Evolutionary conservation across 495 filamentous ascomycete species (phyloP), one percentile per base, ranked within the genome.

Genomic region (Neurospora sp.): DNA sequence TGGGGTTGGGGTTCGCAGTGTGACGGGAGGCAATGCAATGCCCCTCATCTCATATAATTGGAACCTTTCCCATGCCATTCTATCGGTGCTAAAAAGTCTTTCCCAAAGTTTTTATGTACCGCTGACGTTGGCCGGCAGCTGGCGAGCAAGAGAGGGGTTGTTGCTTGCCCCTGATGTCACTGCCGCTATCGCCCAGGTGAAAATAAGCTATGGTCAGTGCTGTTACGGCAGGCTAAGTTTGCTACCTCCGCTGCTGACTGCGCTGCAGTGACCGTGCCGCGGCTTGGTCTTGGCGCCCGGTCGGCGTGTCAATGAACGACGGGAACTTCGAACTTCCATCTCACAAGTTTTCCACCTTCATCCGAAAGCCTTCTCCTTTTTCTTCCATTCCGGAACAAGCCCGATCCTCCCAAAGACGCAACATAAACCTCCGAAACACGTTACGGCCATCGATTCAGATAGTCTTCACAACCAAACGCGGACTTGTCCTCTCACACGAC

Each of bases 141-240:
- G 45, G 45, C 45, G n/a, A 53, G 45, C 45, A 53, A 53, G 20
- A 53, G 45, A 53, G 20, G 45, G 45, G 45, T 53, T 22, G 45
- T 31, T 31, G 27, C 27, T 31, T 31, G 27, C 27, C 27, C 45
- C 6, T 53, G 45, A 53, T 53, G 22, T 18, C 47, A 27, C 7
- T 31, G 47, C 47, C 10, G 22, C 47, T 31, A 8, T 61, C 22
- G 22, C 10, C 22, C 47, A 39, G 68, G 12, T 35, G 40, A 68
- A 70, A 76, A 75, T 78, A 78, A 78, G 78, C 35, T 73, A 53
- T 80, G 77, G 79, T 79, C 79, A 72, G 75, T 80, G 79, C 78
- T 61, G 53, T 35, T 18, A 61, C 27, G 53, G 53, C 53, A 61
- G 53, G 53, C 53, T 35, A 35, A 16, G 35, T 31, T 8, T 27